Evolutionary conservation across 1,284 basidiomycete genomes (phyloP), one percentile per base, ranked within the genome.

Genomic region (Naganishia albida): DNA sequence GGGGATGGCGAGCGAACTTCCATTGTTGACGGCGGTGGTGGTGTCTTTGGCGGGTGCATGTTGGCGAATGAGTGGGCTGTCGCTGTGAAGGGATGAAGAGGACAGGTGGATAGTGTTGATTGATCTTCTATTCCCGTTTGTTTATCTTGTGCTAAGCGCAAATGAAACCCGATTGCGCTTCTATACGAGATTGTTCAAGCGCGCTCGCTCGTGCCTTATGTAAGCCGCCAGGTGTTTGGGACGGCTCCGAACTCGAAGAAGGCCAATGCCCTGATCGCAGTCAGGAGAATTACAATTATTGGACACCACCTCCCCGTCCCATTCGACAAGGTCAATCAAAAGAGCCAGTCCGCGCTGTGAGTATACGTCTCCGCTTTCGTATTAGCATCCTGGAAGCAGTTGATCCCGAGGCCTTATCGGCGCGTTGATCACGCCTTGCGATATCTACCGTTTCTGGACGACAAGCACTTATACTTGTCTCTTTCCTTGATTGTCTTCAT

Each of bases 31-130:
- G 43, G 7, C 23, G 46, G 25, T 26, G 28, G 46, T 38, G 57
- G 57, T 26, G 57, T 60, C 43, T 42, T 49, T 39, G 57, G 57
- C 10, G 46, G 15, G 38, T 20, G 20, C 57, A 50, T 60, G 13
- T n/a, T 20, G 57, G 34, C 34, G 34, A 10, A 34, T 6, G 4
- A 10, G 34, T 34, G 34, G 34, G 34, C 34, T n/a, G 34, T 34
- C 34, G 34, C 34, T 34, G 10, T 34, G 34, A 34, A 44, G 25
- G n/a, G 18, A 34, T 34, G 34, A 34, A 44, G 25, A 30, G 18
- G 10, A 20, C n/a, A 48, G 46, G 15, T 7, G 23, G 7, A 18
- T 7, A 34, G 10, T 53, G 51, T 53, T 53, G 51, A 53, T 18
- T 18, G 13, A 53, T 38, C 30, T 38, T 53, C 51, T 53, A 53